Evolutionary conservation across 495 filamentous ascomycete species (phyloP), one percentile per base, ranked within the genome.

Genomic region (Geopyxis carbonaria): DNA sequence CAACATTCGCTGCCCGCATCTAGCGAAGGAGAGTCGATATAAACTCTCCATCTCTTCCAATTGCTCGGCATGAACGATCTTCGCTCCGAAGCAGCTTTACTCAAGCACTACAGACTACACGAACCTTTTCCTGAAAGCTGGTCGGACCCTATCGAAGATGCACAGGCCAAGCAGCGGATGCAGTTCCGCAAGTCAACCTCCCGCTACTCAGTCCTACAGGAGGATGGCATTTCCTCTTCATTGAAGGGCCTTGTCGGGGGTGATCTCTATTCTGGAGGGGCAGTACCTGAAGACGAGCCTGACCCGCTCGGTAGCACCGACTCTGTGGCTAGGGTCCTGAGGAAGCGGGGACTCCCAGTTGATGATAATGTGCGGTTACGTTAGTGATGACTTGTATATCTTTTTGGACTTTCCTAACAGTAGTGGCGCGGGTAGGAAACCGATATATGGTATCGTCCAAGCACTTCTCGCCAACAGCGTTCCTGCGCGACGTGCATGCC

Each of bases 371-470:
- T 70, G 18, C 69, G 73, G 46, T 59, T 92, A 49, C 74, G 81
- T 80, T 59, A 58, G 75, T 39, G 7, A 11, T 36, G 21, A 23
- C 34, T 23, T 23, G 11, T 22, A 11, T 10, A 22, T n/a, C n/a
- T 32, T n/a, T 13, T 19, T 13, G 31, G 30, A 19, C 28, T 51
- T 8, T 22, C n/a, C 31, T 46, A 31, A 45, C 28, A 23, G 31
- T 50, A 33, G 35, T 38, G 16, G 24, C 31, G 20, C 19, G 10
- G 19, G 38, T 47, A 80, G 80, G 79, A 27, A 93, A 93, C 58
- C 76, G 84, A 34, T 95, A 94, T 62, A 68, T 97, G 22, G 72
- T 95, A 4, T 91, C 83, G 6, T 94, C 86, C 15, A 93, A 87
- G 7, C 86, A 83, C 37, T 97, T 97, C 62, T 89, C 83, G 0